Base-by-base conservation (phyloP, 768 basidiomycete species). In the Stropharia rugosoannulata region DNA sequence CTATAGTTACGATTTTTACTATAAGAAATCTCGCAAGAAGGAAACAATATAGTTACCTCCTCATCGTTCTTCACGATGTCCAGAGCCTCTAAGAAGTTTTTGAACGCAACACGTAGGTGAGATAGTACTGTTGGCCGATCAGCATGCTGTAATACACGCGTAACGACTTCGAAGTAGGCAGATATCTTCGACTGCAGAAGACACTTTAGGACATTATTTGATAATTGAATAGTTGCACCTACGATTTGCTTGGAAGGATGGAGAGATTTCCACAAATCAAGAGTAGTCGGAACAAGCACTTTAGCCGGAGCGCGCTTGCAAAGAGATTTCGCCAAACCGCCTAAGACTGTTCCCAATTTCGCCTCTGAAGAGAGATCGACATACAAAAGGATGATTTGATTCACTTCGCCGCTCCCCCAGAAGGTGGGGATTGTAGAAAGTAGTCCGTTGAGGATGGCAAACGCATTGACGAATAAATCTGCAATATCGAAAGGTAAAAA, bases 341-440 rank as follows among this genome's bases (percentile, higher is more conserved):
- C 67, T 63, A 86, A 67, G 8, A 69, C 58, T 9, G 67, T 43
- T 12, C 66, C 66, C 9, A 70, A 65, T 45, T 71, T 71, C 5
- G 75, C 64, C 12, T 62, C 57, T 0, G 75, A 67, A 4, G 67
- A 61, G 35, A 73, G 68, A 11, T 85, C 81, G 22, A 89, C 67
- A 56, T 85, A 84, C 6, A 90, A 73, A 38, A 70, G 77, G 22
- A 85, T 69, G 15, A 90, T 73, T 55, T 80, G 78, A 0, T 70
- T 70, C 27, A 92, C 66, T 59, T 92, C 90, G 16, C 70, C 68
- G 15, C 70, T 57, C 36, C 86, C 83, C 81, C 90, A 93, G 71
- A 98, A 98, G 4, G 86, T 83, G 0, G 95, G 93, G 29, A 97
- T 86, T 1, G 86, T 79, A 0, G 77, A 73, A 56, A 97, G 75